Percentiles rank a stretch among this genome's conserved stretches.
phyloP scores from a whole-genome alignment of 257 asterid genomes.

The Voacanga thouarsii region DNA sequence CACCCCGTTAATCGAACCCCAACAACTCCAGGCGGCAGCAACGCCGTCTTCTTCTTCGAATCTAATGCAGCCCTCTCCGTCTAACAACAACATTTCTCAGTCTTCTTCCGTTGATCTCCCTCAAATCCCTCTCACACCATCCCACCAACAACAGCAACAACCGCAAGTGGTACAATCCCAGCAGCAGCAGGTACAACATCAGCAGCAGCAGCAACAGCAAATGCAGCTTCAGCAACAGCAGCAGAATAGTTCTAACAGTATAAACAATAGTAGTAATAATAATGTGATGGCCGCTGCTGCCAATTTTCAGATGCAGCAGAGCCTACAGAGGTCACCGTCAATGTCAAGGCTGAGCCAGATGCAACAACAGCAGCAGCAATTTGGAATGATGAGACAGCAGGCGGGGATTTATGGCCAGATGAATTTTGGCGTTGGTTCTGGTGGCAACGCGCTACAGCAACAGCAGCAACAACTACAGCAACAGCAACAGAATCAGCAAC shows the following conservation, averaged over 20 bases:
- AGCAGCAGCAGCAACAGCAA: slow-evolving; percentile 43
- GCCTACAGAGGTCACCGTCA: slow-evolving; percentile 66
- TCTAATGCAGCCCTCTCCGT: slow-evolving; percentile 36
- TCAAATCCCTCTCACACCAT: slow-evolving; percentile 29
- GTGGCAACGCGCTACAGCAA: slow-evolving; percentile 36
- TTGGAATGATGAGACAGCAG: slow-evolving; percentile 51
- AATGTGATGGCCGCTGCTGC: slow-evolving; percentile 45
- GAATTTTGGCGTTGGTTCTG: slow-evolving; percentile 61
- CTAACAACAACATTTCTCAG: slow-evolving; percentile 32
- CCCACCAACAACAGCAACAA: slow-evolving; percentile 34
- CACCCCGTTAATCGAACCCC: slow-evolving; percentile 42
- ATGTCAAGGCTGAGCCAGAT: slow-evolving; percentile 63
- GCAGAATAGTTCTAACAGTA: slow-evolving; percentile 17
- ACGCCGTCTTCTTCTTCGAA: slow-evolving; percentile 34
- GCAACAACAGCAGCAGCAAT: slow-evolving; percentile 53
- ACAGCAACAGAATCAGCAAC: slow-evolving; percentile 27
- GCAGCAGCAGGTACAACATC: slow-evolving; percentile 35
- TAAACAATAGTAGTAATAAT: slow-evolving; percentile 27
- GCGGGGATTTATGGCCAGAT: slow-evolving; percentile 68
- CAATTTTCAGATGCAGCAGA: slow-evolving; percentile 51
- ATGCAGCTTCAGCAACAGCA: slow-evolving; percentile 43
- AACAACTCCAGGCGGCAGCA: slow-evolving; percentile 30
- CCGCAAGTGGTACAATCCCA: slow-evolving; percentile 30
- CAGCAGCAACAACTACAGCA: slow-evolving; percentile 35
- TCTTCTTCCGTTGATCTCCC: slow-evolving; percentile 24